These are phyloP conservation scores for Exophiala bonariae DNA, from an alignment of 2,329 filamentous ascomycete species.

Conservation along the genomic window DNA sequence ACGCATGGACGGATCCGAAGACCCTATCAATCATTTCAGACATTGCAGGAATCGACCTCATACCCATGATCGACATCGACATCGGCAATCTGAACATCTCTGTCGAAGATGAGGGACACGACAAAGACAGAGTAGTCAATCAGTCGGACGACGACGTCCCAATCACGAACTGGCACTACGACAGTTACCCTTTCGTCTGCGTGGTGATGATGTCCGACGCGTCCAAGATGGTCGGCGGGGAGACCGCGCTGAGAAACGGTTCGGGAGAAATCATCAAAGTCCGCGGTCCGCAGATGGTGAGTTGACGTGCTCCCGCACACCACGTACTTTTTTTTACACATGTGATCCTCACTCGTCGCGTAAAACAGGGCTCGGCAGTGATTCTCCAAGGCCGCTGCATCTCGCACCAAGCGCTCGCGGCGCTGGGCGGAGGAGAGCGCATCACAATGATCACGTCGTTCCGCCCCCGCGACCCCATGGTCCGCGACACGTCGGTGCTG, in stretches of 20 bases:
- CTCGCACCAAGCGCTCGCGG: slow-evolving; percentile 62
- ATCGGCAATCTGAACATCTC: slow-evolving; percentile 58
- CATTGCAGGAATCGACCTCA: slow-evolving; percentile 59
- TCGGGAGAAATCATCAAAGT: slow-evolving; percentile 46
- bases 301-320: no score
- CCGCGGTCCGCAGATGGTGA: slow-evolving; percentile 43
- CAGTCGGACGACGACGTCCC: slow-evolving; percentile 31
- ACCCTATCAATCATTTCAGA: slow-evolving; percentile 54
- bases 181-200: slow-evolving; percentile 53
- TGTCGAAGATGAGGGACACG: slow-evolving; percentile 3
- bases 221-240: slow-evolving; percentile 51
- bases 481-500: slow-evolving; percentile 60
- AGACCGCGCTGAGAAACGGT: slow-evolving; percentile 60
- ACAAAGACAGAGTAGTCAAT: slow-evolving; percentile 9
- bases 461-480: slow-evolving; percentile 54
- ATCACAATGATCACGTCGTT: slow-evolving; percentile 68
- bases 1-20: slow-evolving; percentile 56
- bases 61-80: slow-evolving; percentile 58
- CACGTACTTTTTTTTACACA: no score
- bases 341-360: neutral
- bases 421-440: slow-evolving; percentile 60
- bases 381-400: slow-evolving; percentile 68
- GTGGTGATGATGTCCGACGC: slow-evolving; percentile 53
- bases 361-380: slow-evolving; percentile 57
- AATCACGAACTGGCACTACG: slow-evolving; percentile 49